Evolutionary conservation across 176 grass and related monocot genomes (phyloP), one percentile per base, ranked within the genome.

Genomic region (Phyllostachys edulis): DNA sequence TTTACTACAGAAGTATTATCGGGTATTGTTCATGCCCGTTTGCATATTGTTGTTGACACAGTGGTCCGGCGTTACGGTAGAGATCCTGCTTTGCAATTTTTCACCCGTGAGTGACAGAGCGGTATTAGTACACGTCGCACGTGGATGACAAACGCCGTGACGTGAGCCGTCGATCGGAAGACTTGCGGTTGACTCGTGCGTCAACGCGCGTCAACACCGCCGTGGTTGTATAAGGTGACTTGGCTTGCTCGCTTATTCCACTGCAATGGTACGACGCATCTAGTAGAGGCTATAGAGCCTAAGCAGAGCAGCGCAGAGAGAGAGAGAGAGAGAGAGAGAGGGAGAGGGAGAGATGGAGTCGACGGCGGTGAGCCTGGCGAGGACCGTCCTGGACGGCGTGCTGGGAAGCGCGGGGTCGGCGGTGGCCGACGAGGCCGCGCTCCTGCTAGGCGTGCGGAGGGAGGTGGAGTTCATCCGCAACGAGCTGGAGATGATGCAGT

Each of bases 391-490:
- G 5, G 86, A 88, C 64, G 80, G 72, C 79, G 73, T 88, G 34
- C 16, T 88, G 65, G 76, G 63, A 54, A 64, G 80, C 73, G 73
- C 65, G 5, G 34, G 80, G 7, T 13, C 86, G 0, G 32, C 86
- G n/a, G 17, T 88, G 41, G 80, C 86, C 32, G 65, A 82, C 42
- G 86, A 88, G 73, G 79, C 75, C 2, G 79, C 73, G 16, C 64
- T 46, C 0, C 79, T 83, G 1, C 14, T 82, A 0, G 85, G 85
- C 10, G 86, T 88, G 5, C 86, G 11, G 16, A 50, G 2, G 52
- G 86, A 88, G 72, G 73, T 88, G 42, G 64, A 82, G 9, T 88
- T 82, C 64, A 88, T 82, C 79, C 86, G 79, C 72, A 39, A 40
- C 54, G 86, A 82, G 79, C 40, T 87, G 51, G 71, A 82, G 41